Base-by-base conservation (phyloP, 805 yeast species). In the Candida sonorensis region DNA sequence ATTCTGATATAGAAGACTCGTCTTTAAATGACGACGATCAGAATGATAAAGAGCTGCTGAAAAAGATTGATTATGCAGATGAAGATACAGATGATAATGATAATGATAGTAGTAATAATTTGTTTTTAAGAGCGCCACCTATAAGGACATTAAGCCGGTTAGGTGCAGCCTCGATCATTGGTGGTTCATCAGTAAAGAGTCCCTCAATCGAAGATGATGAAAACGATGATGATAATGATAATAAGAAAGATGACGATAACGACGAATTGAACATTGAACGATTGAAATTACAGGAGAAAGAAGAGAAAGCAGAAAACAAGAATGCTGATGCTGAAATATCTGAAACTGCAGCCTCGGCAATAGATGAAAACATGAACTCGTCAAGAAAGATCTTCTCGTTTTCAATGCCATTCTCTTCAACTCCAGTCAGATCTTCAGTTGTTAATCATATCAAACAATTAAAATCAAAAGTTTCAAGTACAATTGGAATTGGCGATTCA, bases 331-430 rank as follows among this genome's bases (percentile, higher is more conserved):
- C 29, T 10, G 42, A 41, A 15, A 41, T 35, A 22, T 45, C 26
- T 12, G 46, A 41, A 28, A 35, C 58, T 17, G 45, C 61, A 20
- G 60, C n/a, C n/a, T n/a, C n/a, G n/a, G n/a, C n/a, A n/a, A n/a
- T n/a, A n/a, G n/a, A n/a, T n/a, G n/a, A n/a, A n/a, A n/a, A n/a
- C n/a, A n/a, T n/a, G n/a, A n/a, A n/a, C 10, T 10, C 40, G 11
- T 35, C 53, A 3, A 33, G 39, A 10, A 51, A 51, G 44, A 66
- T 72, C 29, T 74, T 74, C 38, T 62, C 72, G 24, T 76, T 77
- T 41, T 67, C 79, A 13, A 59, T 77, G 32, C 83, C 83, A 4
- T 72, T 77, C 46, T 77, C 75, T 7, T 68, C 70, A 14, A 63
- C 26, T 15, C 15, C 33, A 24, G 37, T 40, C 7, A 41, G 40